Evolutionary conservation across 352 stramenopile species (phyloP), one percentile per base, ranked within the genome.

Genomic region (Phytophthora ohioensis): DNA sequence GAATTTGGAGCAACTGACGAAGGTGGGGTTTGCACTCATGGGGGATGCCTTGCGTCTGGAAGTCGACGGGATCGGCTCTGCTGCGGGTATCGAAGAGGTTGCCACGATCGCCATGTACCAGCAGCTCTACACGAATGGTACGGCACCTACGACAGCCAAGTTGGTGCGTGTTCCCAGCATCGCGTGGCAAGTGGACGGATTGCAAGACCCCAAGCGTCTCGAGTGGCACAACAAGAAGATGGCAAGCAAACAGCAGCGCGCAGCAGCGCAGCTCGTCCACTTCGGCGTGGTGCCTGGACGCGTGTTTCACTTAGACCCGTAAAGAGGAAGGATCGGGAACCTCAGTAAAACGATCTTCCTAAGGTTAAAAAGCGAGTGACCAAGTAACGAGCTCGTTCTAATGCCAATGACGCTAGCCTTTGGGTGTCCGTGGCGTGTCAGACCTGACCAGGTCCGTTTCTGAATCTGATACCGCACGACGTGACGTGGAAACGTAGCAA

Each of bases 211-310:
- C 9, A 79, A 91, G 55, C 86, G 97, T 32, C 84, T 80, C 53
- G 76, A 81, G 49, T 99, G 96, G 97, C 97, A 99, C 58, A 84
- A 97, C 51, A 82, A 82, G 42, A 99, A 99, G 75, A 99, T 99
- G 97, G 78, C 85, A 38, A 98, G 92, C 79, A 99, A 99, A 75
- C 53, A 91, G 27, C 72, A 91, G 30, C 84, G 97, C 42, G 83
- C 97, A 30, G 85, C 84, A 5, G 68, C 53, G 43, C 97, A 99
- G 64, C 67, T 97, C 30, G 39, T 61, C 51, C 77, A 90, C 38
- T 81, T 97, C 9, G 73, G 70, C 5, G 64, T 95, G 31, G 58
- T 64, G 0, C 45, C 71, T 30, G 75, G 79, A 7, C 59, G 56
- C n/a, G 85, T 91, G 9, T 80, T 80, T 48, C 85, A 92, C 57